A percentile compares a stretch with the other conserved stretches of the same genome.
phyloP scores from a whole-genome alignment of 768 basidiomycete genomes.

The Pisolithus tinctorius region DNA sequence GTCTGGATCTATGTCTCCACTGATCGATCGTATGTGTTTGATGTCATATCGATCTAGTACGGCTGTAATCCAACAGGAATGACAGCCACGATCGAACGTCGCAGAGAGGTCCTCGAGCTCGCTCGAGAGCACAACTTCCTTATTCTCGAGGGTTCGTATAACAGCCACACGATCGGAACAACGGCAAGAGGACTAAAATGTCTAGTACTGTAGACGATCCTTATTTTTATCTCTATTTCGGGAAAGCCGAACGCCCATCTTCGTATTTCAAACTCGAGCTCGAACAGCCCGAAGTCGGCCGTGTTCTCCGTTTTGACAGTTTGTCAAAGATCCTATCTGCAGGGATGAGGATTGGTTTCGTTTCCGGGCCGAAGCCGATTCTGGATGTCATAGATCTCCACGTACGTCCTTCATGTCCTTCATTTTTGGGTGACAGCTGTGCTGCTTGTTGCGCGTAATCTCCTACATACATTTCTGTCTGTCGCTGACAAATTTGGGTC shows the following conservation, averaged over 20 bases:
- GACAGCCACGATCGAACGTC: slow-evolving; percentile 64
- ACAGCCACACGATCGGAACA: slow-evolving; percentile 3
- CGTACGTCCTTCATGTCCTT: slow-evolving; percentile 39
- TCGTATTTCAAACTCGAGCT: slow-evolving; percentile 82
- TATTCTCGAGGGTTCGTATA: slow-evolving; percentile 68
- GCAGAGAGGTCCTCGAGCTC: slow-evolving; percentile 64
- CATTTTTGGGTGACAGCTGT: not conserved
- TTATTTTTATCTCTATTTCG: slow-evolving; percentile 74
- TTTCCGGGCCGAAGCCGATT: slow-evolving; percentile 64
- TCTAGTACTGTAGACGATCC: slow-evolving; percentile 56
- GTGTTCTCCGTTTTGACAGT: slow-evolving; percentile 85
- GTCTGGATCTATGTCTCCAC: slow-evolving; percentile 11
- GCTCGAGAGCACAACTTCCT: slow-evolving; percentile 70
- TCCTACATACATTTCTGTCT: not conserved
- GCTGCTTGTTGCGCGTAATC: not conserved
- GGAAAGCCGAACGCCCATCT: slow-evolving; percentile 51
- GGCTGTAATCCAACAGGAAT: slow-evolving; percentile 86
- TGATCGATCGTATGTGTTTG: slow-evolving; percentile 3
- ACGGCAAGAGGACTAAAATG: too few relatives aligned
- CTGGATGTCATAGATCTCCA: slow-evolving; percentile 64
- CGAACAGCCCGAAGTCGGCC: slow-evolving; percentile 58
- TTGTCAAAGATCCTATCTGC: slow-evolving; percentile 77
- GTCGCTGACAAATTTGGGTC: not conserved
- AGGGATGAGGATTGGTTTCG: slow-evolving; percentile 78
- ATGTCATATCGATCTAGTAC: slow-evolving; percentile 37